These are phyloP conservation scores for Pythium aristosporum DNA, from an alignment of 352 stramenopile species.

Conservation along the genomic window DNA sequence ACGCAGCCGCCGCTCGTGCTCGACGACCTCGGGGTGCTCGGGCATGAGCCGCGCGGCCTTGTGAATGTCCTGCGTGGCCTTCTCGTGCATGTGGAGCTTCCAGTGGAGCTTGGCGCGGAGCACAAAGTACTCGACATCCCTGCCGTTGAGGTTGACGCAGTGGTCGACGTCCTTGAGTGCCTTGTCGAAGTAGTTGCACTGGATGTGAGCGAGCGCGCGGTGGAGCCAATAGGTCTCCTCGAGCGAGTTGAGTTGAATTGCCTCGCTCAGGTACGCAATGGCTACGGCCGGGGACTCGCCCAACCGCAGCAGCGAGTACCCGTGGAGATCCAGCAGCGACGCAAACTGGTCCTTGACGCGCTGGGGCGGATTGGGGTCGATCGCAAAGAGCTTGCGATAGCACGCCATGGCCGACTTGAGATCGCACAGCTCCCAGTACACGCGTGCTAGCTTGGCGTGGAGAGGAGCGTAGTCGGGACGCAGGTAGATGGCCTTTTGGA, in stretches of 20 bases:
- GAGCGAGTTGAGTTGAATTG: slow-evolving; percentile 69
- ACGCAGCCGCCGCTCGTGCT: slow-evolving; percentile 60
- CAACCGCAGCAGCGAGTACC: slow-evolving; percentile 60
- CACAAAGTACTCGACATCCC: slow-evolving; percentile 83
- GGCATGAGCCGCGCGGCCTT: slow-evolving; percentile 53
- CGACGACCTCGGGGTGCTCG: slow-evolving; percentile 70
- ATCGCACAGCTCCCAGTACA: slow-evolving; percentile 76
- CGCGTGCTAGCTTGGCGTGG: slow-evolving; percentile 65
- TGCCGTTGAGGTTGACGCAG: slow-evolving; percentile 72
- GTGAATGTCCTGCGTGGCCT: slow-evolving; percentile 64
- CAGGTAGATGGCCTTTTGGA: slow-evolving; percentile 80
- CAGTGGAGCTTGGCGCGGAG: slow-evolving; percentile 80
- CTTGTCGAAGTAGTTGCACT: slow-evolving; percentile 60
- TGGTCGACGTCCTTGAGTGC: slow-evolving; percentile 78
- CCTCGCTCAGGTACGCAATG: slow-evolving; percentile 71
- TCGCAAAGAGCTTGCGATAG: slow-evolving; percentile 71
- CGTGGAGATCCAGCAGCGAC: slow-evolving; percentile 66
- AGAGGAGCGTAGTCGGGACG: slow-evolving; percentile 45
- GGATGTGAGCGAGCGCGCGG: slow-evolving; percentile 66
- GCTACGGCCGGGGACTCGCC: slow-evolving; percentile 53
- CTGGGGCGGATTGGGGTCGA: slow-evolving; percentile 55
- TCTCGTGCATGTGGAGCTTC: slow-evolving; percentile 75
- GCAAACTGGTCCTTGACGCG: slow-evolving; percentile 79
- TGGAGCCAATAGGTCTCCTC: slow-evolving; percentile 79
- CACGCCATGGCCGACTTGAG: slow-evolving; percentile 78